phyloP scores from a whole-genome alignment of 148 eudicot species.

The Arbutus unedo region DNA sequence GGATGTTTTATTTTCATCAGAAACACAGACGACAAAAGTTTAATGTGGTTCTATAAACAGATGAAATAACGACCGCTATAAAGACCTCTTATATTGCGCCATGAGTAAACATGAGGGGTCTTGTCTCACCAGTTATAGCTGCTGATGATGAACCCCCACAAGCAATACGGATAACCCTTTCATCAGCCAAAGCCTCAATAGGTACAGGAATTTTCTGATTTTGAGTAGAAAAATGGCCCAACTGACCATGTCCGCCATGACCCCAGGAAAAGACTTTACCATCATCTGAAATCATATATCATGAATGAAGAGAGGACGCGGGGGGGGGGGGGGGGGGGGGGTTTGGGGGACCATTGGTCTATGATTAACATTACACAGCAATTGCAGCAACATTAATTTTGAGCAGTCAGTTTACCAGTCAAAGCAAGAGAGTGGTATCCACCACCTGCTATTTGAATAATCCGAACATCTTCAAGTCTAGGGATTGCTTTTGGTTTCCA shows the following conservation, averaged over 20 bases:
- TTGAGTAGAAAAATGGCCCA: slow-evolving; percentile 78
- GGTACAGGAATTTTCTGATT: slow-evolving; percentile 62
- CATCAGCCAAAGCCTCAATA: slow-evolving; percentile 68
- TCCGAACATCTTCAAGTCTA: slow-evolving; percentile 52
- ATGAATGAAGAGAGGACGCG: too few relatives aligned
- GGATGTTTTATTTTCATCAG: background rate
- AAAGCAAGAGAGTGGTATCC: slow-evolving; percentile 95
- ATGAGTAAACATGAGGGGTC: background rate
- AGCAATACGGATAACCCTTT: slow-evolving; percentile 62
- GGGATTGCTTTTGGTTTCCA: slow-evolving; percentile 78
- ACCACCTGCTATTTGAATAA: slow-evolving; percentile 83
- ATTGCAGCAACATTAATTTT: background rate
- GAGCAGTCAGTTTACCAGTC: slow-evolving; percentile 49
- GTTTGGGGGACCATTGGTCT: background rate
- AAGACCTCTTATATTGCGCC: background rate
- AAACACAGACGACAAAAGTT: background rate
- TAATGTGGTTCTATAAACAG: background rate
- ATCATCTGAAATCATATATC: slow-evolving; percentile 39
- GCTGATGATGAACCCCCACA: slow-evolving; percentile 96
- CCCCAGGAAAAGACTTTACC: slow-evolving; percentile 96
- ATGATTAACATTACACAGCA: background rate
- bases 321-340: too few relatives aligned
- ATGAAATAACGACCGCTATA: background rate
- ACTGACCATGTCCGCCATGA: slow-evolving; percentile 95
- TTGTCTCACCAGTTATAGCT: slow-evolving; percentile 70